Conservation (phyloP, 164 flowering plant species). For the Tetracentron sinense region DNA sequence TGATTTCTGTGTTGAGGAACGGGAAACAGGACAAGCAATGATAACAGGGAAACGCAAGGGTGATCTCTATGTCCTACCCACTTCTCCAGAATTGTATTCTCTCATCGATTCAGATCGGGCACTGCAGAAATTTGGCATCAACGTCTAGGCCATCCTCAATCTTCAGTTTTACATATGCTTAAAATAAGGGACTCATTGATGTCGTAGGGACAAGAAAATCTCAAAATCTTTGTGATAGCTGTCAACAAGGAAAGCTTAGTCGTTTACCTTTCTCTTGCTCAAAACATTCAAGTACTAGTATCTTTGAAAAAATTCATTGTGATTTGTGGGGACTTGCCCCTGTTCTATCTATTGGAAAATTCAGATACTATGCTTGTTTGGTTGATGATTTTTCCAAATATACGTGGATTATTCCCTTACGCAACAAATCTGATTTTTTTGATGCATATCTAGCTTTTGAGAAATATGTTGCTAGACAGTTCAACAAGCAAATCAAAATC, state of each 20-base stretch:
- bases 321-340: conserved; percentile 17
- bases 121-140: too few species aligned
- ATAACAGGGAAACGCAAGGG: too few species aligned
- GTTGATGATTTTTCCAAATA: too few species aligned
- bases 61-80: too few species aligned
- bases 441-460: conserved; percentile 7
- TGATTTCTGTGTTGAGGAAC: conserved; percentile 4
- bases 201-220: too few species aligned
- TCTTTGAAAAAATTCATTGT: conserved; percentile 16
- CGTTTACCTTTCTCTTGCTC: conserved; percentile 4
- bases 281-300: background rate
- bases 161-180: too few species aligned
- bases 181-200: too few species aligned
- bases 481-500: conserved; percentile 9
- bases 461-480: background rate
- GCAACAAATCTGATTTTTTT: conserved; percentile 6
- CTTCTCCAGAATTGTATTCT: too few species aligned
- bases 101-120: too few species aligned
- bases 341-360: conserved; percentile 1
- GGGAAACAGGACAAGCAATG: background rate
- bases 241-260: too few species aligned
- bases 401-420: conserved; percentile 11
- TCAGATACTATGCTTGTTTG: conserved; percentile 3
- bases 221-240: too few species aligned
- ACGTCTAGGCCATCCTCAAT: too few species aligned